Percentiles rank a stretch among this genome's conserved stretches.
phyloP scores from a whole-genome alignment of 202 grass and related monocot genomes.

The Dendrocalamus latiflorus region DNA sequence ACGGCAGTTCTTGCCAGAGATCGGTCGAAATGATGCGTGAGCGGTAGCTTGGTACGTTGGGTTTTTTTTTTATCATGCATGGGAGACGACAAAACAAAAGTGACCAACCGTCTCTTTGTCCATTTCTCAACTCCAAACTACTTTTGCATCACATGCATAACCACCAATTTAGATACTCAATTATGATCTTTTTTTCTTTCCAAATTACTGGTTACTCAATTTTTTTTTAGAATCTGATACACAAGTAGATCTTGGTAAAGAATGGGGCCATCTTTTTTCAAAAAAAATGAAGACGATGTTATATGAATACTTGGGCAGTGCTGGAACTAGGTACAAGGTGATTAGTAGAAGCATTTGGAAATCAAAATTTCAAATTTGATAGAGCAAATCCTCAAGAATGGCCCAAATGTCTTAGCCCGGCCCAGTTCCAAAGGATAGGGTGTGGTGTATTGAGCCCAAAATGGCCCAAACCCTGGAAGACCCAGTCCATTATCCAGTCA shows the following conservation, averaged over 20 bases:
- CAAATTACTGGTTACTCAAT: not conserved
- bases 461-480: not conserved
- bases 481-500: not conserved
- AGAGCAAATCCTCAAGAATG: not conserved
- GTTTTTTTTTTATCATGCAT: no score
- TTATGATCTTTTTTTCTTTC: not conserved
- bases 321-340: no score
- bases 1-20: no score
- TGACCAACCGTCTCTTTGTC: slow-evolving; percentile 3
- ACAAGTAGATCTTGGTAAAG: not conserved
- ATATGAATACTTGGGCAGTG: no score
- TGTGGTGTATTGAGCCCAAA: not conserved
- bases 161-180: not conserved
- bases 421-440: not conserved
- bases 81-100: not conserved
- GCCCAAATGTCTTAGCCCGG: no score
- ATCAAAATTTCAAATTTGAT: not conserved
- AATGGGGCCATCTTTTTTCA: no score
- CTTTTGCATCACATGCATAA: slow-evolving; percentile 20
- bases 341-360: not conserved
- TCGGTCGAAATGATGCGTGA: no score
- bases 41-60: no score
- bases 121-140: slow-evolving; percentile 18
- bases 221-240: not conserved
- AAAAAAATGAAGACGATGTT: no score